Evolutionary conservation across 1,284 basidiomycete genomes (phyloP).

Genomic region (Wolfiporia cocos): DNA sequence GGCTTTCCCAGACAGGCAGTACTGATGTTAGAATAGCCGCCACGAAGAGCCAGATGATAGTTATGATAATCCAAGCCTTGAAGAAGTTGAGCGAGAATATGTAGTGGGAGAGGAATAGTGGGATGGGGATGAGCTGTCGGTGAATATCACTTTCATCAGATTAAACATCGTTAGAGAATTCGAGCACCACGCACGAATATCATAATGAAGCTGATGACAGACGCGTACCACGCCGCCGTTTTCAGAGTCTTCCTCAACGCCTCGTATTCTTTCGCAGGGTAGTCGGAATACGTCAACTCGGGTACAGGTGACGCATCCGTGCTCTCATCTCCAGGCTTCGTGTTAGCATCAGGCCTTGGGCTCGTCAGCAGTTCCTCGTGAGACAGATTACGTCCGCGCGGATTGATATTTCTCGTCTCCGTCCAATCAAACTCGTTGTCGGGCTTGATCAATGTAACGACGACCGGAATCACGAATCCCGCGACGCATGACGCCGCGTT

Average conservation of each 20-base stretch:
- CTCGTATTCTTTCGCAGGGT: neutral
- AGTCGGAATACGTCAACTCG: too few relatives aligned
- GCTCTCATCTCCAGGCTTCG: too few relatives aligned
- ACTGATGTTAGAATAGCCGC: slow-evolving; percentile 3
- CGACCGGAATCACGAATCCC: too few relatives aligned
- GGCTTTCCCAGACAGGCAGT: slow-evolving; percentile 6
- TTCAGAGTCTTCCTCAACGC: neutral
- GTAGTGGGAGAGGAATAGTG: slow-evolving; percentile 8
- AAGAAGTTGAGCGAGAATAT: slow-evolving; percentile 9
- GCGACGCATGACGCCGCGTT: too few relatives aligned
- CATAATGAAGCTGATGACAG: slow-evolving; percentile 2
- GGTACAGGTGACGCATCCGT: too few relatives aligned
- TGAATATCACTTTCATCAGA: neutral
- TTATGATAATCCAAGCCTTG: slow-evolving; percentile 9
- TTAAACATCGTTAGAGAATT: too few relatives aligned
- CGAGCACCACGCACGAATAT: neutral
- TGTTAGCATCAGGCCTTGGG: too few relatives aligned
- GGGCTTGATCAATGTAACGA: slow-evolving; percentile 4
- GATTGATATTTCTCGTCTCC: slow-evolving; percentile 4
- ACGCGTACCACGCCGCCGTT: neutral
- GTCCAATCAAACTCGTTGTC: slow-evolving; percentile 6
- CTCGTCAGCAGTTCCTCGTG: too few relatives aligned
- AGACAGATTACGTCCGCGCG: slow-evolving; percentile 1
- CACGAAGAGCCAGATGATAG: slow-evolving; percentile 6
- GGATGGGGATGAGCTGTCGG: slow-evolving; percentile 7